phyloP scores from a whole-genome alignment of 225 moss, liverwort and hornwort genomes.

The Pleurozium schreberi region DNA sequence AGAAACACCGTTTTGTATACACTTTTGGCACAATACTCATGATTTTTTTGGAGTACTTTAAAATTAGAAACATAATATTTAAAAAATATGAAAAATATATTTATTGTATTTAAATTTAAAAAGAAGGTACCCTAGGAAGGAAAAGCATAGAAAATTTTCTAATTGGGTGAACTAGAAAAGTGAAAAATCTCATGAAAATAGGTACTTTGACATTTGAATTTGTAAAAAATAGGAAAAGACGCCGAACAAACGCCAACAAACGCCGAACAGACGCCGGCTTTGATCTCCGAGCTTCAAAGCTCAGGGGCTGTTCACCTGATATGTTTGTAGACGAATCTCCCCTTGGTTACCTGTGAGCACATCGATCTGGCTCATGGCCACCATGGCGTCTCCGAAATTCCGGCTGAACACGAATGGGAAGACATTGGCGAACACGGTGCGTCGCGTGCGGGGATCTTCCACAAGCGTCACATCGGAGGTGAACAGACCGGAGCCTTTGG shows the following conservation, averaged over 20 bases:
- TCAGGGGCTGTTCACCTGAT: neutral
- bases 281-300: neutral
- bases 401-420: neutral
- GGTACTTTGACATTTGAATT: too few relatives aligned
- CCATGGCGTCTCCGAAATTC: conserved; percentile 15
- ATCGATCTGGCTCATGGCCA: conserved; percentile 5
- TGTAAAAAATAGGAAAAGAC: too few relatives aligned
- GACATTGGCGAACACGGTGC: neutral
- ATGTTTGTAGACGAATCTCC: conserved; percentile 1
- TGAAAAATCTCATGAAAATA: too few relatives aligned
- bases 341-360: conserved; percentile 11
- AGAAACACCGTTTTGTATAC: too few relatives aligned
- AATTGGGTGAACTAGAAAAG: too few relatives aligned
- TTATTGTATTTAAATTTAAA: too few relatives aligned
- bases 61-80: too few relatives aligned
- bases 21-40: too few relatives aligned
- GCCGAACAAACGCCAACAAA: neutral
- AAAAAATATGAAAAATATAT: too few relatives aligned
- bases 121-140: too few relatives aligned
- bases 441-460: neutral
- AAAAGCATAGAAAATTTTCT: too few relatives aligned
- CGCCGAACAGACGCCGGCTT: neutral
- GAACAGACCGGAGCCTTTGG: neutral
- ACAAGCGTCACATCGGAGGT: conserved; percentile 8
- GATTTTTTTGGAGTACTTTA: too few relatives aligned